Evolutionary conservation across 768 basidiomycete species (phyloP).

Genomic region (Lactarius akahatsu): DNA sequence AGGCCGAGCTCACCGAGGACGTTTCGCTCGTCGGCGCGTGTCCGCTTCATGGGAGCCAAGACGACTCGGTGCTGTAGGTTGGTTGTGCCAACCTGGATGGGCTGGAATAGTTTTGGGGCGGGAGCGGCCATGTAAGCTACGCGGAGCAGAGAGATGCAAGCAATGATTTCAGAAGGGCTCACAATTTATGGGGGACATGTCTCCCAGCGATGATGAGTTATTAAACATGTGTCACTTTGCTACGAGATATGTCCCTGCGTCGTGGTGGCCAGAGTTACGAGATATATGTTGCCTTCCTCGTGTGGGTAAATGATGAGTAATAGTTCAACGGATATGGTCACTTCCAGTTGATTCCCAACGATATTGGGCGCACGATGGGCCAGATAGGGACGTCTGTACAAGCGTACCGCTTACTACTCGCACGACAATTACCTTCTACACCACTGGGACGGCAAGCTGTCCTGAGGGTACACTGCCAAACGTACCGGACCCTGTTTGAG

Average conservation of each 20-base stretch:
- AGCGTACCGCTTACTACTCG: too few species aligned
- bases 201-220: not conserved
- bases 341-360: not conserved
- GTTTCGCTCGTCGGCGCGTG: slow-evolving; percentile 39
- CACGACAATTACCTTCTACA: too few species aligned
- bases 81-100: slow-evolving; percentile 45
- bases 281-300: too few species aligned
- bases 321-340: too few species aligned
- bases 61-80: slow-evolving; percentile 51
- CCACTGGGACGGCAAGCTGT: too few species aligned
- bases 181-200: not conserved
- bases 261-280: too few species aligned
- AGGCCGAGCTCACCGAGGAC: slow-evolving; percentile 40
- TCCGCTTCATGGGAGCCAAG: slow-evolving; percentile 53
- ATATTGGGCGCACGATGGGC: not conserved
- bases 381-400: too few species aligned
- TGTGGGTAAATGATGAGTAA: too few species aligned
- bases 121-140: not conserved
- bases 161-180: not conserved
- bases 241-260: too few species aligned
- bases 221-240: too few species aligned
- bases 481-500: too few species aligned
- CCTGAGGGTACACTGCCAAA: too few species aligned
- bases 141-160: not conserved
- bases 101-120: slow-evolving; percentile 43